Evolutionary conservation across 2,329 filamentous ascomycete species (phyloP).

Genomic region (Geoglossum cookeanum): DNA sequence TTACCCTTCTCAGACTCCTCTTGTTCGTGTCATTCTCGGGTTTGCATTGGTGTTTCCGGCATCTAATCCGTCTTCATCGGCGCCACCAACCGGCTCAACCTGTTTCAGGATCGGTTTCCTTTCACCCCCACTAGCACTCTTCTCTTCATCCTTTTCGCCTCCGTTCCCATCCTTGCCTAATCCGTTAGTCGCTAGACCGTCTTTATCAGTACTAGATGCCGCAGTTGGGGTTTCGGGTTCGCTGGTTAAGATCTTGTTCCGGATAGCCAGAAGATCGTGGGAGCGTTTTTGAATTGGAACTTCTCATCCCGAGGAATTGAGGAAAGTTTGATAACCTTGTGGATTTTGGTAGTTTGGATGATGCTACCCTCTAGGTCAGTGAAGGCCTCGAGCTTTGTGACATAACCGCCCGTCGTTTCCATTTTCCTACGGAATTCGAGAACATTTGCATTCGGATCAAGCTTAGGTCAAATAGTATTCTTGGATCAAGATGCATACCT

Average conservation of each 20-base stretch:
- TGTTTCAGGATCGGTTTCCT: neutral
- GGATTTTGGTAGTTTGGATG: constrained; percentile 85
- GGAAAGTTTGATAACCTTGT: constrained; percentile 86
- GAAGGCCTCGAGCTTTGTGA: constrained; percentile 64
- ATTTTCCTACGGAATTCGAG: constrained; percentile 34
- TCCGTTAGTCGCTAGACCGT: constrained; percentile 16
- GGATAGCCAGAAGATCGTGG: constrained; percentile 60
- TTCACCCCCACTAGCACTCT: constrained; percentile 1
- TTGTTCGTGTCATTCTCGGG: neutral
- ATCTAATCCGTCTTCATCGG: neutral
- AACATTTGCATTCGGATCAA: neutral
- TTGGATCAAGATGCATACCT: constrained; percentile 19
- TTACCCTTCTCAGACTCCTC: neutral
- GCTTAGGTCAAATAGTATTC: neutral
- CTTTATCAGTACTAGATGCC: constrained; percentile 21
- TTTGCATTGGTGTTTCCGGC: neutral
- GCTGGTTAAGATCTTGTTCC: constrained; percentile 63
- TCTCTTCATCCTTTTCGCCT: constrained; percentile 10
- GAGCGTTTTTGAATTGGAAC: constrained; percentile 77
- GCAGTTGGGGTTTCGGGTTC: constrained; percentile 28
- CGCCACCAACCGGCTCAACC: neutral
- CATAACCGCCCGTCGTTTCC: constrained; percentile 58
- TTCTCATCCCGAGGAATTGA: constrained; percentile 77
- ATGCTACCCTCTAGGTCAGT: constrained; percentile 71
- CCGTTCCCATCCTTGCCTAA: constrained; percentile 13